phyloP scores from a whole-genome alignment of 2,329 filamentous ascomycete genomes.

The Diaporthe velutina region DNA sequence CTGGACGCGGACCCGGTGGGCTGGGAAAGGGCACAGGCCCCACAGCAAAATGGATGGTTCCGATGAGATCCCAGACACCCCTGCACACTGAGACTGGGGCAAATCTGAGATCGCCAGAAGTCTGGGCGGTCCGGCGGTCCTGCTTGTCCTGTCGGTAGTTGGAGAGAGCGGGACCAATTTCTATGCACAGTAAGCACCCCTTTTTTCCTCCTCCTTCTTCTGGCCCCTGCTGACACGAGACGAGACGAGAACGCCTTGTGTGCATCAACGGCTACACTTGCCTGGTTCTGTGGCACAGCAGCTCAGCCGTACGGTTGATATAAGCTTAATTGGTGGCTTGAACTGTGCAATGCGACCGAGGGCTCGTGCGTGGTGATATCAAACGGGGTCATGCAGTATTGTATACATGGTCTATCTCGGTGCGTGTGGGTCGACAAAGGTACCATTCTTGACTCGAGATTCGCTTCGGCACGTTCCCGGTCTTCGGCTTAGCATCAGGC shows the following conservation, averaged over 20 bases:
- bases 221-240: background rate
- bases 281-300: background rate
- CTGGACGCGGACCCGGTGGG: background rate
- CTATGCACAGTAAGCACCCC: background rate
- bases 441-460: constrained; percentile 6
- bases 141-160: constrained; percentile 15
- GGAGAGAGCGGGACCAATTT: background rate
- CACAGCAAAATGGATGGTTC: background rate
- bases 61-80: constrained; percentile 1
- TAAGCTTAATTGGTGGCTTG: constrained; percentile 28
- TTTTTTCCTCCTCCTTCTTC: background rate
- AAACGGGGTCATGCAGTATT: background rate
- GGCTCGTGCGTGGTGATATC: background rate
- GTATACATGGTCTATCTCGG: background rate
- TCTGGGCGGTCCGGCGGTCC: background rate
- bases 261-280: background rate
- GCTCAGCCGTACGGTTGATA: background rate
- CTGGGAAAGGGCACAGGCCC: background rate
- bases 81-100: background rate
- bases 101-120: constrained; percentile 18
- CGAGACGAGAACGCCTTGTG: too few relatives aligned
- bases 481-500: background rate
- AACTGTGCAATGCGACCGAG: background rate
- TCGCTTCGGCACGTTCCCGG: background rate
- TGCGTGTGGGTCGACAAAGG: constrained; percentile 9